Percentiles rank a stretch among this genome's conserved stretches.
Evolutionary conservation across 2,329 filamentous ascomycete genomes (phyloP).

Genomic region (Xylaria sp.): DNA sequence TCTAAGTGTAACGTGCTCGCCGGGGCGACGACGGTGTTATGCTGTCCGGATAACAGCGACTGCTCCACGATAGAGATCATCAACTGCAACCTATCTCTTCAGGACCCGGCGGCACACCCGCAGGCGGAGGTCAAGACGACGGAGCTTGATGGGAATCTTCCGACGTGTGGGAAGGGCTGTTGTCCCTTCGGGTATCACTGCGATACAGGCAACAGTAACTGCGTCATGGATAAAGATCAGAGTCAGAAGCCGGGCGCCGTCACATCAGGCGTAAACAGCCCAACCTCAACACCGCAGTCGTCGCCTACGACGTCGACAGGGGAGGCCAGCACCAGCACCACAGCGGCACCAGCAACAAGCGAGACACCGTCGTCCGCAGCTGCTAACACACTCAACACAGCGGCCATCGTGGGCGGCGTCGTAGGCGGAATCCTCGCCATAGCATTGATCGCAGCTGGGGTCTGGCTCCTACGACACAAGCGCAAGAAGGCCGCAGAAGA

Average conservation of each 20-base stretch:
- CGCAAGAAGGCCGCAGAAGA: conserved; percentile 36
- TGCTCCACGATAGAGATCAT: conserved; percentile 73
- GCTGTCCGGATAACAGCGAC: conserved; percentile 69
- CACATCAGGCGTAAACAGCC: conserved; percentile 23
- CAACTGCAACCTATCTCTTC: conserved; percentile 69
- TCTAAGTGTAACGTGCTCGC: conserved; percentile 70
- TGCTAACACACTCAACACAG: conserved; percentile 39
- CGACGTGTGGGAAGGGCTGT: conserved; percentile 69
- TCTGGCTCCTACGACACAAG: conserved; percentile 39
- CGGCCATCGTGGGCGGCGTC: conserved; percentile 49
- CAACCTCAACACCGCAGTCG: conserved; percentile 23
- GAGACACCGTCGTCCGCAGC: conserved; percentile 35
- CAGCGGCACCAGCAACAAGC: conserved; percentile 33
- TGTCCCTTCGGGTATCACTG: conserved; percentile 81
- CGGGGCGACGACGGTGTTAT: conserved; percentile 73
- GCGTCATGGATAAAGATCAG: conserved; percentile 65
- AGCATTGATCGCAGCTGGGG: conserved; percentile 32
- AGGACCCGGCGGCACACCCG: conserved; percentile 68
- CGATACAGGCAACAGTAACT: conserved; percentile 56
- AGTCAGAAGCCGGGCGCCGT: conserved; percentile 46
- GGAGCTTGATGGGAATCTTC: conserved; percentile 66
- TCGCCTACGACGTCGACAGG: conserved; percentile 15
- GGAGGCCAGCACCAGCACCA: conserved; percentile 6
- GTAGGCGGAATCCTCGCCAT: conserved; percentile 44
- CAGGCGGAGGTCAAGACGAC: conserved; percentile 74